Evolutionary conservation across 164 flowering plant genomes (phyloP), one percentile per base, ranked within the genome.

Genomic region (Stephania yunnanensis): DNA sequence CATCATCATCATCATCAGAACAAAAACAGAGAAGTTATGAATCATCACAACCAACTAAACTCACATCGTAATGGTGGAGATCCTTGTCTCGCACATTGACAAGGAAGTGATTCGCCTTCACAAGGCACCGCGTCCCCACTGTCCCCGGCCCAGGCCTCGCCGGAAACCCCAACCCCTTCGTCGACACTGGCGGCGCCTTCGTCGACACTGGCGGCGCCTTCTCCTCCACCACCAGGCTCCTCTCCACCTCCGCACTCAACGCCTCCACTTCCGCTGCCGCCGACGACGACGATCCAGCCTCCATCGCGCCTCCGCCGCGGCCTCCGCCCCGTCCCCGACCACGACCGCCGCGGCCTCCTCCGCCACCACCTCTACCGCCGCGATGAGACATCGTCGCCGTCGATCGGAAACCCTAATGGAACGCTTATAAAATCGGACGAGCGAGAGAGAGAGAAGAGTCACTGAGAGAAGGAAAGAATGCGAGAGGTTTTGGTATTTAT

Each of bases 21-120:
- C n/a, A n/a, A n/a, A 25, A 55, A 19, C 8, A 17, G 15, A 61
- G 10, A 8, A 25, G 25, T 58, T 31, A 19, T 25, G 25, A 25
- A 25, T 25, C 25, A 36, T 36, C 1, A 36, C 4, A 36, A 36
- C 2, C 42, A 36, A 72, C 19, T 36, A 30, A 46, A 46, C 87
- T 84, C 78, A 94, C 96, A 77, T 94, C 97, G 64, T 94, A 94
- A 42, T 92, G 98, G 65, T 76, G 78, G 0, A 88, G 76, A 25
- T 84, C 88, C 1, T 44, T 78, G 0, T 88, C 86, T 0, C 86
- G 80, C 0, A 92, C 58, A 5, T 85, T 9, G 0, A 90, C 91
- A 0, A 86, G 79, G 53, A 92, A 92, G 11, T 94, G 98, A 53
- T 94, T 94, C 0, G 95, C 97, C 6, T 81, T 78, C 3, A 94